A percentile compares a stretch with the other conserved stretches of the same genome.
phyloP scores from a whole-genome alignment of 139 green algal species.

The Nannochloris sp. region DNA sequence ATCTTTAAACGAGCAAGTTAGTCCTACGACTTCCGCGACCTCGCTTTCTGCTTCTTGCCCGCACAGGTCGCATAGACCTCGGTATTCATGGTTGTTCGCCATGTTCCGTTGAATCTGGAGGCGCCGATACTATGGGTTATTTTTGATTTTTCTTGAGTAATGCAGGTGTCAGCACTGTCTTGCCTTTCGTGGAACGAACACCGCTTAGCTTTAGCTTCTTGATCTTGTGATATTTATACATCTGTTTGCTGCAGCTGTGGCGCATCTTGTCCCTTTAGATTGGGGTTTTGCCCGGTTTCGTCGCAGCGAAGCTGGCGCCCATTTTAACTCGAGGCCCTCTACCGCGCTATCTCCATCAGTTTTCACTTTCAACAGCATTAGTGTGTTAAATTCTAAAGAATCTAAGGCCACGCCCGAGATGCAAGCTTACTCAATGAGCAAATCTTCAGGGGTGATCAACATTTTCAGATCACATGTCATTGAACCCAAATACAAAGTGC shows the following conservation, averaged over 20 bases:
- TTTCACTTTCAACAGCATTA: too few species aligned
- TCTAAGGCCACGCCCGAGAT: not conserved
- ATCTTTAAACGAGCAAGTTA: conserved; percentile 69
- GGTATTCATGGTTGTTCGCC: conserved; percentile 24
- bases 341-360: too few species aligned
- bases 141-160: not conserved
- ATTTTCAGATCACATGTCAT: not conserved
- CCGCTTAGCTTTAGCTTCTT: not conserved
- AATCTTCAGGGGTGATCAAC: too few species aligned
- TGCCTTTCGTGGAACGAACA: not conserved
- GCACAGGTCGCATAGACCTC: conserved; percentile 63
- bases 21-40: conserved; percentile 65
- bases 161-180: not conserved
- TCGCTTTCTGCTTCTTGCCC: conserved; percentile 49
- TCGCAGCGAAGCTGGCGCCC: too few species aligned
- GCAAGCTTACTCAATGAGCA: not conserved
- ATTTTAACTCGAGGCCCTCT: too few species aligned
- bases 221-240: not conserved
- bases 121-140: not conserved
- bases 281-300: too few species aligned
- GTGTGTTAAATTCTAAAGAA: not conserved
- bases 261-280: too few species aligned
- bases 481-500: not conserved
- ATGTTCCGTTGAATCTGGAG: too few species aligned
- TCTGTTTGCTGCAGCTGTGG: too few species aligned